Percentiles rank a stretch among this genome's conserved stretches.
Conservation (phyloP, 2,329 filamentous ascomycete genomes). For the Madurella fahalii region DNA sequence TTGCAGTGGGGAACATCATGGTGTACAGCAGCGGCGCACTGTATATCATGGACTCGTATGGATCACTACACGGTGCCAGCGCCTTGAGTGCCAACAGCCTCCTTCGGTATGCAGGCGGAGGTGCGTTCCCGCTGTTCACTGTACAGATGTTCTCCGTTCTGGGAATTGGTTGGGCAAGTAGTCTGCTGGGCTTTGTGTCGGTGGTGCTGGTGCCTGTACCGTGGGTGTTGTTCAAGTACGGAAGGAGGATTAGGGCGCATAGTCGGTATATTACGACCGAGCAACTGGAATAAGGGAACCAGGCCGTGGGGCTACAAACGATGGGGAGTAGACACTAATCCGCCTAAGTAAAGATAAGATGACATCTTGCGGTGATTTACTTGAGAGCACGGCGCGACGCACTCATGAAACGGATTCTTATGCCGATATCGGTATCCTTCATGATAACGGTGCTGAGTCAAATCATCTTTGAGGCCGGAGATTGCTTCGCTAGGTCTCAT, state of each 20-base stretch:
- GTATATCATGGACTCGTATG: conserved; percentile 14
- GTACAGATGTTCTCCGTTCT: conserved; percentile 9
- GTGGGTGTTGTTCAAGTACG: conserved; percentile 13
- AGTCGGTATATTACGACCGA: conserved; percentile 7
- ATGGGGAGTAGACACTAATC: not conserved
- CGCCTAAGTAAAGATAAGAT: too few species aligned
- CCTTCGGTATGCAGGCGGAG: conserved; percentile 5
- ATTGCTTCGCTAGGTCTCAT: too few species aligned
- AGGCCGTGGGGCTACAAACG: not conserved
- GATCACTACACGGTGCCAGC: conserved; percentile 5
- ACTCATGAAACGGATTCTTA: too few species aligned
- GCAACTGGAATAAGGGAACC: not conserved
- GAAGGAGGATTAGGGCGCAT: conserved; percentile 3
- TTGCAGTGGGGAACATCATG: conserved; percentile 12
- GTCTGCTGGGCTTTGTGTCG: conserved; percentile 7
- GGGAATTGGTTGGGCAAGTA: conserved; percentile 11
- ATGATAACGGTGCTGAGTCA: too few species aligned
- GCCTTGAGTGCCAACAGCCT: conserved; percentile 11
- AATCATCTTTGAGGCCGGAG: too few species aligned
- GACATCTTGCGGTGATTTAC: too few species aligned
- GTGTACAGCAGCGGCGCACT: conserved; percentile 6
- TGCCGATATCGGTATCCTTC: too few species aligned
- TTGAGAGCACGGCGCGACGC: too few species aligned
- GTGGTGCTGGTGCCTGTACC: conserved; percentile 10
- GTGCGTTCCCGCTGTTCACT: conserved; percentile 9